These are phyloP conservation scores for Geotrichum europaeum DNA, from an alignment of 1,139 yeast genomes.

Conservation along the genomic window DNA sequence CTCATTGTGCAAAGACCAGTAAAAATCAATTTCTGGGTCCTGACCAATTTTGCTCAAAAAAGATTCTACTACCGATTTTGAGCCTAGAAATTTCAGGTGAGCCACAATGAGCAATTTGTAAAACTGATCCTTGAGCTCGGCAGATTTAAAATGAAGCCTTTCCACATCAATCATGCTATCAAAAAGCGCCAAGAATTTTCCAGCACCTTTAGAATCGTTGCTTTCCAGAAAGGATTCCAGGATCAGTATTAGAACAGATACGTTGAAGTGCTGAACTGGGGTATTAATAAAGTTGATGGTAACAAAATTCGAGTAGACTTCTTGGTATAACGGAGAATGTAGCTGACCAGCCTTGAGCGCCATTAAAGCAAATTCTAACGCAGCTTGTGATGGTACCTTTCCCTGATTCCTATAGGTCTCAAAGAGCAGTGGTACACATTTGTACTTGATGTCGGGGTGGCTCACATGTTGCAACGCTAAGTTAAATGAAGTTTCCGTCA, in stretches of 20 bases:
- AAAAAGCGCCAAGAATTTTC: conserved; percentile 5
- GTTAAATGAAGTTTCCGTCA: conserved; percentile 5
- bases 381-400: conserved; percentile 5
- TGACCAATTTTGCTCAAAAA: background rate
- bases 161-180: background rate
- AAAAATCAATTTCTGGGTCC: conserved; percentile 10
- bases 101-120: conserved; percentile 6
- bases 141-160: background rate
- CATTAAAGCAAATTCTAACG: conserved; percentile 8
- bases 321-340: background rate
- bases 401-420: background rate
- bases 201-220: conserved; percentile 2
- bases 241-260: background rate
- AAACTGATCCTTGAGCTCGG: background rate
- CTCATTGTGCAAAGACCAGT: conserved; percentile 5
- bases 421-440: conserved; percentile 15
- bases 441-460: conserved; percentile 9
- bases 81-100: conserved; percentile 3
- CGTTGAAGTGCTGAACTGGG: conserved; percentile 7
- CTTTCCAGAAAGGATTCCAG: conserved; percentile 4
- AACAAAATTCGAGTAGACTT: conserved; percentile 3
- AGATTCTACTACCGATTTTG: background rate
- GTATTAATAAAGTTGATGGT: conserved; percentile 1
- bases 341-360: background rate
- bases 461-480: conserved; percentile 3